Evolutionary conservation across 257 asterid species (phyloP).

Genomic region (Salvia hispanica): DNA sequence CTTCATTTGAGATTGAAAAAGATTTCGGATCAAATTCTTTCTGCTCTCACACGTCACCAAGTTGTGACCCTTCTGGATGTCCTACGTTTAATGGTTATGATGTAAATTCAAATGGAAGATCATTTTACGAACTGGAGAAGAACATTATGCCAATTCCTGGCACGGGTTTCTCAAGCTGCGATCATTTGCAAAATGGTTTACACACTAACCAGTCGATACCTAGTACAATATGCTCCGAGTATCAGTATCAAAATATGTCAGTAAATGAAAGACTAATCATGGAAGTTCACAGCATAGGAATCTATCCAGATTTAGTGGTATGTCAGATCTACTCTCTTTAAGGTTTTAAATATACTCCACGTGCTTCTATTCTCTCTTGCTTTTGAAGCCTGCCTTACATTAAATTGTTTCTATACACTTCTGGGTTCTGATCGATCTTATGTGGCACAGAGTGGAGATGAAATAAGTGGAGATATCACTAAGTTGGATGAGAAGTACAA

Average conservation of each 20-base stretch:
- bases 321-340: slow-evolving; percentile 34
- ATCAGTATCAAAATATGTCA: slow-evolving; percentile 66
- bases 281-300: slow-evolving; percentile 79
- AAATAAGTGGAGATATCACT: slow-evolving; percentile 56
- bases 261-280: slow-evolving; percentile 67
- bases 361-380: slow-evolving; percentile 26
- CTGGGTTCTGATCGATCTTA: slow-evolving; percentile 42
- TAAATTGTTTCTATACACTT: slow-evolving; percentile 31
- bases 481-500: slow-evolving; percentile 60
- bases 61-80: slow-evolving; percentile 46
- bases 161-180: slow-evolving; percentile 43
- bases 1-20: slow-evolving; percentile 56
- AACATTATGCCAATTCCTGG: slow-evolving; percentile 40
- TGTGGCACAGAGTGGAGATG: slow-evolving; percentile 59
- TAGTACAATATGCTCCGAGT: slow-evolving; percentile 52
- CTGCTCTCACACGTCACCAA: slow-evolving; percentile 44
- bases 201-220: slow-evolving; percentile 47
- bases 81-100: slow-evolving; percentile 56
- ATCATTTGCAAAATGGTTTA: slow-evolving; percentile 50
- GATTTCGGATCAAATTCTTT: slow-evolving; percentile 51
- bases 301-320: slow-evolving; percentile 81
- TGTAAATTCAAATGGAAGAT: slow-evolving; percentile 46
- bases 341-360: slow-evolving; percentile 27
- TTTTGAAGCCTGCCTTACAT: slow-evolving; percentile 23
- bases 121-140: slow-evolving; percentile 51